Evolutionary conservation across 768 basidiomycete genomes (phyloP).

Genomic region (Vararia minispora): DNA sequence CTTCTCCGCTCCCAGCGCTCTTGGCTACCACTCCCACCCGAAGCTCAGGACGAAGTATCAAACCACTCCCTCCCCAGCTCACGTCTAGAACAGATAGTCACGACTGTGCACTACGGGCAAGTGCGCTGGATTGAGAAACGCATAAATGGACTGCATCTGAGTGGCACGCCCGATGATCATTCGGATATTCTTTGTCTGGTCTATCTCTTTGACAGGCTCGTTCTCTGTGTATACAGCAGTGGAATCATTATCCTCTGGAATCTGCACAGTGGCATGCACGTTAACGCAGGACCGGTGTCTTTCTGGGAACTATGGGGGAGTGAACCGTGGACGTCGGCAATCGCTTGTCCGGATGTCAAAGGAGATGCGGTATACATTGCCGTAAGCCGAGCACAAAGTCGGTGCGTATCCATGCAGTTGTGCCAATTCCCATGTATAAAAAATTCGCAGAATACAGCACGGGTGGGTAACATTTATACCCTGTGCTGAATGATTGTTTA

Average conservation of each 20-base stretch:
- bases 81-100: not conserved
- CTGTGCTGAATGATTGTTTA: not conserved
- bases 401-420: not conserved
- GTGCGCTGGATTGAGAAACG: not conserved
- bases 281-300: not conserved
- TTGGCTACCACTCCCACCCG: not conserved
- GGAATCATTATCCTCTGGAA: constrained; percentile 1
- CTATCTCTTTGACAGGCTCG: not conserved
- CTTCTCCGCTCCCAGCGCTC: not conserved
- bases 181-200: constrained; percentile 3
- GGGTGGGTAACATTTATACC: not conserved
- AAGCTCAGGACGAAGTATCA: not conserved
- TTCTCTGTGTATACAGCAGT: constrained; percentile 3
- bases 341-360: not conserved
- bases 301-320: constrained; percentile 4
- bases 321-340: constrained; percentile 4
- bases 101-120: not conserved
- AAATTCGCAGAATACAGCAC: not conserved
- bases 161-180: not conserved
- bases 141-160: not conserved
- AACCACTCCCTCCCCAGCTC: not conserved
- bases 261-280: not conserved
- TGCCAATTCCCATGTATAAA: not conserved
- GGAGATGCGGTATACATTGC: not conserved
- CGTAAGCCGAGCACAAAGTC: constrained; percentile 1